phyloP scores from a whole-genome alignment of 1,139 yeast species.

The Taphrina confusa region DNA sequence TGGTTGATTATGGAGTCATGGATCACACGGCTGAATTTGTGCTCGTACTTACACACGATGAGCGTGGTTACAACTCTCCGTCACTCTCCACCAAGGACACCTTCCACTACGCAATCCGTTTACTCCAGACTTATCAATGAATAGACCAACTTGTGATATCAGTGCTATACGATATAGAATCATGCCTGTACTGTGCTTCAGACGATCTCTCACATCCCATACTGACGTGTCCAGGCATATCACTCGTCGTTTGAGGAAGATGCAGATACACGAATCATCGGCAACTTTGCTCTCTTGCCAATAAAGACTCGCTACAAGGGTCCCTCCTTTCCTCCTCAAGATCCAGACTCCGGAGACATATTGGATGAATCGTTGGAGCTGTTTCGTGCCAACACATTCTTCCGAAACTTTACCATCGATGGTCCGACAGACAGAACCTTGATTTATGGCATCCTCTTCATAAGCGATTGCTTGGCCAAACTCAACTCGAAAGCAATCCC shows the following conservation, averaged over 20 bases:
- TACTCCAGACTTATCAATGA: too few relatives aligned
- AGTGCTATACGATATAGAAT: too few relatives aligned
- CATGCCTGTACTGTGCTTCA: too few relatives aligned
- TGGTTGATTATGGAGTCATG: too few relatives aligned
- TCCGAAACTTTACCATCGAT: constrained; percentile 93
- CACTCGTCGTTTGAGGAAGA: constrained; percentile 82
- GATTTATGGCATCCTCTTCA: constrained; percentile 90
- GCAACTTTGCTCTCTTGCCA: constrained; percentile 80
- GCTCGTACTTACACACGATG: too few relatives aligned
- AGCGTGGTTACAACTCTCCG: too few relatives aligned
- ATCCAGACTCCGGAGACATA: constrained; percentile 65
- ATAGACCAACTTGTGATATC: too few relatives aligned
- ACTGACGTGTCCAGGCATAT: constrained; percentile 62
- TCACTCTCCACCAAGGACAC: too few relatives aligned
- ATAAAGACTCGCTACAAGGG: constrained; percentile 82
- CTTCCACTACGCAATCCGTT: too few relatives aligned
- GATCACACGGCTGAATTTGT: too few relatives aligned
- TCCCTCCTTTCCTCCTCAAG: constrained; percentile 84
- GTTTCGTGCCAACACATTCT: constrained; percentile 92
- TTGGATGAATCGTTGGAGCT: constrained; percentile 87
- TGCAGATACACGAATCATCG: constrained; percentile 45
- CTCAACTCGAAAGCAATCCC: constrained; percentile 50
- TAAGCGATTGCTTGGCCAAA: constrained; percentile 77
- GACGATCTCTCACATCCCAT: too few relatives aligned
- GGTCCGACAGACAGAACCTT: constrained; percentile 94